Evolutionary conservation across 805 yeast genomes (phyloP), one percentile per base, ranked within the genome.

Genomic region (Zygoascus flipseniorum): DNA sequence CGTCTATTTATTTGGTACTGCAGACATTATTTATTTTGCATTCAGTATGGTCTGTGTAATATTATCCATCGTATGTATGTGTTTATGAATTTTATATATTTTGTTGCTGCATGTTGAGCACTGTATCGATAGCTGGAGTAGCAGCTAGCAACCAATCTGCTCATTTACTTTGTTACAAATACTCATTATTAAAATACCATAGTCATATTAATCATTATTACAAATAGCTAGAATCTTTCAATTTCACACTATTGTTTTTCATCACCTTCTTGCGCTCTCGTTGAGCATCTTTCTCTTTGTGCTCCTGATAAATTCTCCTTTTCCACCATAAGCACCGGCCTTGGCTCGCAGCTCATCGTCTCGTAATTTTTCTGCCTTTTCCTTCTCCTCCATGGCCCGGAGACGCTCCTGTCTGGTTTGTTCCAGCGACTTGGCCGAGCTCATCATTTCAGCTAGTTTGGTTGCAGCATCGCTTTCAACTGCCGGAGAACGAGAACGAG

Each of bases 401-500:
- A 57, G 23, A 2, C 61, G 48, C 46, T 52, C 50, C 1, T 44
- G 37, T 14, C 62, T 47, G n/a, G 46, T 47, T 28, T 50, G 43
- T 19, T 56, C 54, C 16, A 59, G 35, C 8, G 31, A 42, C 19
- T 54, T 35, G 6, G 63, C 62, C 41, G 56, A 52, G 6, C 52
- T 52, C 52, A 52, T 56, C 63, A 61, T 61, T 23, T 51, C 58
- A 14, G 48, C 52, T 23, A 60, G 43, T n/a, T 46, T 37, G 8
- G 48, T 54, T 32, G 45, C 51, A 4, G 28, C 28, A 23, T 23
- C 28, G n/a, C 13, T 20, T 4, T 32, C 43, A 9, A 6, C 26
- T 5, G 5, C 16, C 32, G 51, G 31, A 20, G 47, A n/a, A 13
- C 32, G 16, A 8, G 31, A 20, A 13, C 23, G 19, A 8, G n/a